Percentiles rank a stretch among this genome's conserved stretches.
These are phyloP conservation scores for Hyaloscypha hepaticicola DNA, from an alignment of 495 filamentous ascomycete genomes.

Conservation along the genomic window DNA sequence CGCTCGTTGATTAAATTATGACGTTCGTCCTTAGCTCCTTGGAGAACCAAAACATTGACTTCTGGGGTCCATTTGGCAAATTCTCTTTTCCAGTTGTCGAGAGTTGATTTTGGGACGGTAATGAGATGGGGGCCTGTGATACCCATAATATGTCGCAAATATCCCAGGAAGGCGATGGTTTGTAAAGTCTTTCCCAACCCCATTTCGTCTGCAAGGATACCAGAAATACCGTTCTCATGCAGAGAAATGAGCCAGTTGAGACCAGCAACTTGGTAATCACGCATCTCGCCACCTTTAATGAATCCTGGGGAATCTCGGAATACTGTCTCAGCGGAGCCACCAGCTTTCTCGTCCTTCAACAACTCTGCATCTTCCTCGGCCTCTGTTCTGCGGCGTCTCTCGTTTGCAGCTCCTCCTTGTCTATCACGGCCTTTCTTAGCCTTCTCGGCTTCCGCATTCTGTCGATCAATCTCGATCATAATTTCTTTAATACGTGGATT, in stretches of 20 bases:
- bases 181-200: slow-evolving; percentile 93
- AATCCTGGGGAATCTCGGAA: slow-evolving; percentile 92
- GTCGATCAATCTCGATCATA: slow-evolving; percentile 87
- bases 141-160: slow-evolving; percentile 83
- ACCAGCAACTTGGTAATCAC: slow-evolving; percentile 93
- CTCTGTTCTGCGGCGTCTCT: slow-evolving; percentile 83
- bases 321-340: slow-evolving; percentile 79
- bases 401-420: slow-evolving; percentile 79
- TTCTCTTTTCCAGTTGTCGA: slow-evolving; percentile 98
- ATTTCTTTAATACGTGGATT: slow-evolving; percentile 89
- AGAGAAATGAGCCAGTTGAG: slow-evolving; percentile 98
- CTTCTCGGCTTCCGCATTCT: slow-evolving; percentile 75
- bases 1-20: slow-evolving; percentile 86
- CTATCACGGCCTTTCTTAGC: slow-evolving; percentile 71
- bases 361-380: slow-evolving; percentile 98
- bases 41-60: slow-evolving; percentile 89
- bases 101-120: slow-evolving; percentile 92
- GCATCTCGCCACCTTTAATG: slow-evolving; percentile 82
- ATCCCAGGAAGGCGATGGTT: slow-evolving; percentile 87
- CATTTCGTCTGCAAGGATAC: slow-evolving; percentile 98
- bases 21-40: slow-evolving; percentile 94
- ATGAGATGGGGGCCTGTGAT: slow-evolving; percentile 93
- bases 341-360: slow-evolving; percentile 84
- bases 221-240: slow-evolving; percentile 98
- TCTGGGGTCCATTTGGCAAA: slow-evolving; percentile 94